Base-by-base conservation (phyloP, 441 rosid species). In the Erodium moschatum region DNA sequence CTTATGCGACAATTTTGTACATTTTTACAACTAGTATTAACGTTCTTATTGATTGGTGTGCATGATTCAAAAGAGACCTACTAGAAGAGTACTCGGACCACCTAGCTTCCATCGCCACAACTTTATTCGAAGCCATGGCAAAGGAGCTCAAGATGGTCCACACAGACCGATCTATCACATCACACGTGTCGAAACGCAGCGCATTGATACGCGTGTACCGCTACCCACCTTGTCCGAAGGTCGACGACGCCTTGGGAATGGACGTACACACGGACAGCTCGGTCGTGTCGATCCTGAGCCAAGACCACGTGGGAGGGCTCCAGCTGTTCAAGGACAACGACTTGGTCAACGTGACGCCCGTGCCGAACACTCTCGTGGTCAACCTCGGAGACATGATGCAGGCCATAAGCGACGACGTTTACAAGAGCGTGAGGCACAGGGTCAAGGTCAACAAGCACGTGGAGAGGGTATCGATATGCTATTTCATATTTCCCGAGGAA, bases 331-430 rank as follows among this genome's bases (percentile, higher is more conserved):
- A 46, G 10, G 15, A 11, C 15, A 11, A 46, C 15, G 15, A 46
- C 9, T 11, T 10, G 52, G 15, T 46, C n/a, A 12, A 46, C 15
- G 15, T 46, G 15, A 46, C 1, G 15, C 52, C 52, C 1, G 52
- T 46, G n/a, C 52, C 52, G 15, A 10, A 46, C 52, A 46, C 52
- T 1, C 52, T 46, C n/a, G 15, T 46, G 15, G 52, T 46, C 13
- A 46, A 46, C 52, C 15, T 46, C 15, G 52, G 52, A 46, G 52
- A 46, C 52, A 46, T 46, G 52, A 46, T 46, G 52, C 52, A 89
- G 94, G 97, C 81, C 0, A 81, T 89, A 77, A 89, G 97, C 74
- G 67, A 86, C 5, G 92, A 89, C 27, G 76, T 77, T 50, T 89
- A 79, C 76, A 68, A 42, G 73, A 89, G 97, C 67, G 90, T 76